These are phyloP conservation scores for Monsonia emarginata DNA, from an alignment of 441 rosid species.

Conservation along the genomic window DNA sequence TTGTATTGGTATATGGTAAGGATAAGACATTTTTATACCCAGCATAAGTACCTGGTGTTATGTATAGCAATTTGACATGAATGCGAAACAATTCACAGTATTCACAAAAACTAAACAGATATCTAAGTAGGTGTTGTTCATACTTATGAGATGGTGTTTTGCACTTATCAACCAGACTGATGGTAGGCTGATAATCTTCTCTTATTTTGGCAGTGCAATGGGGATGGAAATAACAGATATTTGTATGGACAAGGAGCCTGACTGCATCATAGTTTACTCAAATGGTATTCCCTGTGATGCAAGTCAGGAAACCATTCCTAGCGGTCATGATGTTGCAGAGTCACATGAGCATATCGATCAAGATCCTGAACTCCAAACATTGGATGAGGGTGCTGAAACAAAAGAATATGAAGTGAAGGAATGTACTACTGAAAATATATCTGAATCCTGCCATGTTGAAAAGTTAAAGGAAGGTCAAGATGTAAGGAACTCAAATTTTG, in stretches of 20 bases:
- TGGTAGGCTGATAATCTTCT: neutral
- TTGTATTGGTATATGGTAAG: too few species aligned
- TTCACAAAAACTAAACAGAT: neutral
- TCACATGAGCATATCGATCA: constrained; percentile 40
- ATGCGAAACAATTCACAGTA: neutral
- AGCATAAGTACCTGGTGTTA: too few species aligned
- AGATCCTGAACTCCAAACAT: constrained; percentile 34
- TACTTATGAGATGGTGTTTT: neutral
- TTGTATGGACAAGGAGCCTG: constrained; percentile 79
- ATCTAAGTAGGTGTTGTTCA: neutral
- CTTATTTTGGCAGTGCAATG: constrained; percentile 35
- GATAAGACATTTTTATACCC: too few species aligned
- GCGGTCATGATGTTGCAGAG: constrained; percentile 33
- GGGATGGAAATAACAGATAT: constrained; percentile 53
- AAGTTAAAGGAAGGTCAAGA: constrained; percentile 29
- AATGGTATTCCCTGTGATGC: constrained; percentile 37
- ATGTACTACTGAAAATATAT: constrained; percentile 45
- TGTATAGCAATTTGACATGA: too few species aligned
- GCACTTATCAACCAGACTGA: neutral
- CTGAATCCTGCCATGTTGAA: constrained; percentile 22
- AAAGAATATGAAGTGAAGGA: constrained; percentile 79
- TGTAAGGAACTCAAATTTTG: constrained; percentile 21
- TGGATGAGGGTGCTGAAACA: constrained; percentile 46
- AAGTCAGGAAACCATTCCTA: constrained; percentile 32
- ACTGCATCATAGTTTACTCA: constrained; percentile 41